Evolutionary conservation across 2,329 filamentous ascomycete species (phyloP).

Genomic region (Colletotrichum sp.): DNA sequence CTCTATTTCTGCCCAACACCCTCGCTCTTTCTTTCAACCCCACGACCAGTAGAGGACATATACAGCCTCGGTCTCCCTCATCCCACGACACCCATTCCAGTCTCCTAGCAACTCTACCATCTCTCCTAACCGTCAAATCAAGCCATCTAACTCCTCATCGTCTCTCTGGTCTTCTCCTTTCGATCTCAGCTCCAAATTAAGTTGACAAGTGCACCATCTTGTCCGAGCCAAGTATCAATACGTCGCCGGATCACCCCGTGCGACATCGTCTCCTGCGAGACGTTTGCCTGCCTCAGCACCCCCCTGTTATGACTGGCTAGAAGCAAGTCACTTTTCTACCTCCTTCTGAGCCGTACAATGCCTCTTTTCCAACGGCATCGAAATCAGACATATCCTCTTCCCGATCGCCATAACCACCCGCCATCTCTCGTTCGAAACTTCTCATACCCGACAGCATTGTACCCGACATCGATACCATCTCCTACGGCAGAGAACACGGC

Average conservation of each 20-base stretch:
- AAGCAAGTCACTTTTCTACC: not conserved
- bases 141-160: not conserved
- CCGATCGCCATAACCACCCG: not conserved
- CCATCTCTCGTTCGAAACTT: conserved; percentile 23
- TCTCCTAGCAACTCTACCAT: not conserved
- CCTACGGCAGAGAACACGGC: not conserved
- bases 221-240: not conserved
- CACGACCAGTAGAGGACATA: not conserved
- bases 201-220: not conserved
- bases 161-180: not conserved
- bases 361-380: conserved; percentile 3
- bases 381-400: not conserved
- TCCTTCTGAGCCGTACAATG: not conserved
- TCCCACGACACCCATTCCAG: not conserved
- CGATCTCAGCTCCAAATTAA: not conserved
- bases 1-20: not conserved
- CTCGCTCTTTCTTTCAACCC: not conserved
- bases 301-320: not conserved
- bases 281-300: not conserved
- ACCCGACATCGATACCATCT: not conserved
- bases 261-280: not conserved
- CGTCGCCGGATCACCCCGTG: not conserved
- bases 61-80: not conserved
- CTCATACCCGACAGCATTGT: conserved; percentile 25
- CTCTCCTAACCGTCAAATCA: not conserved